Percentiles rank a stretch among this genome's conserved stretches.
Evolutionary conservation across 2,329 filamentous ascomycete species (phyloP).

Genomic region (Coniochaeta ligniaria): DNA sequence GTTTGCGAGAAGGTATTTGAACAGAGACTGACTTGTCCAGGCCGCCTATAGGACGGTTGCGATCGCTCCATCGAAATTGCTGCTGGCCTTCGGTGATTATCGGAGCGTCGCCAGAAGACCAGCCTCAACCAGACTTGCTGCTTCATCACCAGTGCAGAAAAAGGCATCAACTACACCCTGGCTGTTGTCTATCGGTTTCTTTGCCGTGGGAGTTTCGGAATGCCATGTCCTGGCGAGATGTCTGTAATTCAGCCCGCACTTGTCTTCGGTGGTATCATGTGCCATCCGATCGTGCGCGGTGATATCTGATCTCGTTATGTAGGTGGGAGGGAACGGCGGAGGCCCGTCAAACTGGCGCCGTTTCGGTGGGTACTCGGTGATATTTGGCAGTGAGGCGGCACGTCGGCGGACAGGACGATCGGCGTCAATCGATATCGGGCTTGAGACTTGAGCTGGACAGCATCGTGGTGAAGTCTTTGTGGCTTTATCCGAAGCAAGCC

Average conservation of each 20-base stretch:
- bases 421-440: neutral
- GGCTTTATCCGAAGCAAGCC: neutral
- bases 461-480: neutral
- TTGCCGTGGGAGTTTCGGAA: constrained; percentile 2
- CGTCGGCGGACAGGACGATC: constrained; percentile 5
- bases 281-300: constrained; percentile 3
- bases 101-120: constrained; percentile 6
- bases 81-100: constrained; percentile 10
- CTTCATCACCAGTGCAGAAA: constrained; percentile 9
- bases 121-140: constrained; percentile 7
- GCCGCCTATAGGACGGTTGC: constrained; percentile 4
- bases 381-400: constrained; percentile 4
- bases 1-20: constrained; percentile 8
- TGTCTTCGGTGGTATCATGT: constrained; percentile 4
- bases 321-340: neutral
- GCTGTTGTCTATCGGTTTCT: neutral
- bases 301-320: constrained; percentile 3
- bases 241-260: constrained; percentile 3
- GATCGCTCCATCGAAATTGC: constrained; percentile 8
- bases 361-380: constrained; percentile 2
- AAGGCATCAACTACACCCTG: constrained; percentile 3
- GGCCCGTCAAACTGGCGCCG: constrained; percentile 1
- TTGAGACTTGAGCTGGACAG: neutral
- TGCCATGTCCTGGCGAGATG: constrained; percentile 2
- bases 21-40: constrained; percentile 7